A percentile compares a stretch with the other conserved stretches of the same genome.
These are phyloP conservation scores for Austroboletus niveus DNA, from an alignment of 1,284 basidiomycete species.

Conservation along the genomic window DNA sequence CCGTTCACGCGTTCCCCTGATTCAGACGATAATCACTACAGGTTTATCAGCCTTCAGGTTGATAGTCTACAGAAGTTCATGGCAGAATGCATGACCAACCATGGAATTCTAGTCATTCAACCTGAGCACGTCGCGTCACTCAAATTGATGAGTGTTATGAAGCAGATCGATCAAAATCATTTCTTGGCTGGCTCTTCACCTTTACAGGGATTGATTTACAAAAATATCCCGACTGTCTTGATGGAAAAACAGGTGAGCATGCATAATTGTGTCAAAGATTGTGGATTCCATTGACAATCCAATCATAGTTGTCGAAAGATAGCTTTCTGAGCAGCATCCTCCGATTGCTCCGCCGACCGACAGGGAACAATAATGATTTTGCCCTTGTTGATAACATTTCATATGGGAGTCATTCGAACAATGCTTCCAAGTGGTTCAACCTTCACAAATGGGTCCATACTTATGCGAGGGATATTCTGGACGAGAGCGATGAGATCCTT, in stretches of 20 bases:
- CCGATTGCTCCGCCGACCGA: background rate
- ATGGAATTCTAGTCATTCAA: no score
- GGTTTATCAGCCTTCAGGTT: no score
- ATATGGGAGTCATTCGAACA: background rate
- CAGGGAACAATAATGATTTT: background rate
- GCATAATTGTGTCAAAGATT: background rate
- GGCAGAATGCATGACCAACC: no score
- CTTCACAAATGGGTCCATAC: background rate
- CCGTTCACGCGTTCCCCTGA: slow-evolving; percentile 42
- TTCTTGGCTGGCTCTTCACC: no score
- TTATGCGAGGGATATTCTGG: background rate
- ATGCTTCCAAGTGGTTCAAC: background rate
- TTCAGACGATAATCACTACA: no score
- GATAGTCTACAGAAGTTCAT: no score
- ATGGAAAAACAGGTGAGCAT: background rate
- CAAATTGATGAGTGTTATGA: no score
- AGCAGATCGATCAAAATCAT: no score
- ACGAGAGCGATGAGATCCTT: background rate
- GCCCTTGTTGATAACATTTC: background rate
- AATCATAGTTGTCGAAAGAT: background rate
- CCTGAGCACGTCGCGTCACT: no score
- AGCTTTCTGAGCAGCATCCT: background rate
- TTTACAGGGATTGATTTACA: background rate
- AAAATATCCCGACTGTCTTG: background rate
- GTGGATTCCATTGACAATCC: background rate